phyloP scores from a whole-genome alignment of 345 rosid genomes.

The Lenwebbia sp. region DNA sequence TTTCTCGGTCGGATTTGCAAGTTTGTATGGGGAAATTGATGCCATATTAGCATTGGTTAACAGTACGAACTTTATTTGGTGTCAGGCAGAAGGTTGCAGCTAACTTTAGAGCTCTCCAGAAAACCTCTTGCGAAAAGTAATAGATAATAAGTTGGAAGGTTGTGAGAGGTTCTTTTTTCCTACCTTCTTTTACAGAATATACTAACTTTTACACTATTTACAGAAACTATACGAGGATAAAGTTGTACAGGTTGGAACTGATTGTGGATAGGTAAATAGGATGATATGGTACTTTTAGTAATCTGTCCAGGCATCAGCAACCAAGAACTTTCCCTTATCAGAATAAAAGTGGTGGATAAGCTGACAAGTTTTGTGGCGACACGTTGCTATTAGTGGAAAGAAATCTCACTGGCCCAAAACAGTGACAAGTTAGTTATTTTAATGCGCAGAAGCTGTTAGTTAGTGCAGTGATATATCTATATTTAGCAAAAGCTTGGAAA shows the following conservation, averaged over 20 bases:
- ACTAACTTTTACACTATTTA: neutral
- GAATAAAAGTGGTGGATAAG: constrained; percentile 11
- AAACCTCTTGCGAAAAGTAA: neutral
- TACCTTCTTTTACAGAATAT: neutral
- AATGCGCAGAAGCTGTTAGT: neutral
- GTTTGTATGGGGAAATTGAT: neutral
- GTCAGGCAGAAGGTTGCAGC: neutral
- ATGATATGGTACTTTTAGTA: neutral
- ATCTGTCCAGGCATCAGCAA: neutral
- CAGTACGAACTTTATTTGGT: neutral
- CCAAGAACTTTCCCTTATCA: constrained; percentile 8
- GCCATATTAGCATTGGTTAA: neutral
- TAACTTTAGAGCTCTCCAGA: neutral
- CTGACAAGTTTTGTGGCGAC: constrained; percentile 11
- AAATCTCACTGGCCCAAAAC: neutral
- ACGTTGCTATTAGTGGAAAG: constrained; percentile 27
- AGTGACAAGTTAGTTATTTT: neutral
- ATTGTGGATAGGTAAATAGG: neutral
- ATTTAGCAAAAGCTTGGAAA: neutral
- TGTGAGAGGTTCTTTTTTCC: neutral
- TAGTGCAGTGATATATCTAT: neutral
- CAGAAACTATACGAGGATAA: neutral
- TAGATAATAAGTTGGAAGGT: neutral
- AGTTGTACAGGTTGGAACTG: neutral
- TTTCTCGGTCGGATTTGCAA: neutral